Conservation (phyloP, 2,329 filamentous ascomycete species). For the Diplodia scrobiculata region DNA sequence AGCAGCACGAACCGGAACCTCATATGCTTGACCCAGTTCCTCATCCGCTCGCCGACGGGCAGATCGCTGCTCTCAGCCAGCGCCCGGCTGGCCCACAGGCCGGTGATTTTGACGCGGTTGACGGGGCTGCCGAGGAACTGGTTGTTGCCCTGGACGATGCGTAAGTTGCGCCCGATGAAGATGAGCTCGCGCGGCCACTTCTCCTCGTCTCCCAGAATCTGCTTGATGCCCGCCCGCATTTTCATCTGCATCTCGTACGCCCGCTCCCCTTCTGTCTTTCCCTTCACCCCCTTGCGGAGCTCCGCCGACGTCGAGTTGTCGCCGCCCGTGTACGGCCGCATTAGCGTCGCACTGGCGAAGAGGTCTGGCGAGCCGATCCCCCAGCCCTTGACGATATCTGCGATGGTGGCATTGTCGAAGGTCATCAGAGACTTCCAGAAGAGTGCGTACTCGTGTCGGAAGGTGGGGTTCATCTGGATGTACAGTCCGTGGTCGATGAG, state of each 20-base stretch:
- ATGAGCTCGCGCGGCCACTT: slow-evolving; percentile 89
- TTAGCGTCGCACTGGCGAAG: slow-evolving; percentile 85
- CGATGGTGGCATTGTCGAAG: slow-evolving; percentile 83
- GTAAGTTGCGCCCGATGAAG: slow-evolving; percentile 87
- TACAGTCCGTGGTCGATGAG: slow-evolving; percentile 97
- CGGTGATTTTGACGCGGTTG: slow-evolving; percentile 90
- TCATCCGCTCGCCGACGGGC: slow-evolving; percentile 62
- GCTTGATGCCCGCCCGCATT: slow-evolving; percentile 70
- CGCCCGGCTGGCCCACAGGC: slow-evolving; percentile 81
- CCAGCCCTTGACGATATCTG: slow-evolving; percentile 74
- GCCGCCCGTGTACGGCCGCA: slow-evolving; percentile 88
- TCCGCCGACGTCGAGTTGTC: slow-evolving; percentile 66
- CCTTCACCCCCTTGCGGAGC: slow-evolving; percentile 57
- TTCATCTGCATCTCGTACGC: slow-evolving; percentile 80
- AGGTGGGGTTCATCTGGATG: slow-evolving; percentile 81
- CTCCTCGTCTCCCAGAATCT: slow-evolving; percentile 79
- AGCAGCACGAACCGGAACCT: slow-evolving; percentile 79
- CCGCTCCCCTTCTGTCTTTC: slow-evolving; percentile 58
- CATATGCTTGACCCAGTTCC: slow-evolving; percentile 74
- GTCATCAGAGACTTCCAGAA: slow-evolving; percentile 96
- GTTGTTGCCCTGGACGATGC: slow-evolving; percentile 92
- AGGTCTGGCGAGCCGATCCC: slow-evolving; percentile 86
- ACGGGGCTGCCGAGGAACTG: slow-evolving; percentile 87
- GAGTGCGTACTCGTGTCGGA: slow-evolving; percentile 75
- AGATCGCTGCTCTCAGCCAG: slow-evolving; percentile 74